Conservation (phyloP, 1,139 yeast species). For the Geotrichum macrosporum region DNA sequence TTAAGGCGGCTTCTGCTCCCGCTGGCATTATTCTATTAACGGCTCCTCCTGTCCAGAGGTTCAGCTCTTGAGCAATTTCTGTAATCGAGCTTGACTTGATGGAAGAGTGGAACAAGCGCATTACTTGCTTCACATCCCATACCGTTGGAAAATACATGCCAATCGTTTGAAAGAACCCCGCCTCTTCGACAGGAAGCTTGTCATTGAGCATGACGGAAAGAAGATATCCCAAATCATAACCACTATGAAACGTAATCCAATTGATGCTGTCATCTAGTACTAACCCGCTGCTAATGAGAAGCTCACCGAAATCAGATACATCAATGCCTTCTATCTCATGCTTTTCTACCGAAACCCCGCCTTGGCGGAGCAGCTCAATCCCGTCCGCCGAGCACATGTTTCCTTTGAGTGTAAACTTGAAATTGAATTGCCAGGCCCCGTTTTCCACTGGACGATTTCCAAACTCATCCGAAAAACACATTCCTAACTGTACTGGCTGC, state of each 20-base stretch:
- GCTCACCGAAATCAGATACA: constrained; percentile 73
- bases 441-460: constrained; percentile 68
- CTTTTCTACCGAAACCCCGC: constrained; percentile 75
- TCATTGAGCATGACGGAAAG: constrained; percentile 70
- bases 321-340: constrained; percentile 78
- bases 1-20: constrained; percentile 50
- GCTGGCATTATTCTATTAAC: constrained; percentile 38
- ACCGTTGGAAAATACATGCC: constrained; percentile 72
- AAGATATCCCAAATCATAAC: constrained; percentile 90
- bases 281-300: constrained; percentile 80
- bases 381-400: constrained; percentile 84
- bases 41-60: constrained; percentile 28
- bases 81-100: constrained; percentile 40
- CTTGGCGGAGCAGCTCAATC: constrained; percentile 66
- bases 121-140: constrained; percentile 76
- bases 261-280: constrained; percentile 65
- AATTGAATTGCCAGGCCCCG: constrained; percentile 92
- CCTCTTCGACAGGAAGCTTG: constrained; percentile 73
- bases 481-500: constrained; percentile 79
- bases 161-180: constrained; percentile 71
- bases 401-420: constrained; percentile 60
- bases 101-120: constrained; percentile 44
- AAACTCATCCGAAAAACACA: constrained; percentile 73
- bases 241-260: constrained; percentile 87
- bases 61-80: constrained; percentile 49